Base-by-base conservation (phyloP, 2,329 filamentous ascomycete genomes). In the Aspergillus udagawae region DNA sequence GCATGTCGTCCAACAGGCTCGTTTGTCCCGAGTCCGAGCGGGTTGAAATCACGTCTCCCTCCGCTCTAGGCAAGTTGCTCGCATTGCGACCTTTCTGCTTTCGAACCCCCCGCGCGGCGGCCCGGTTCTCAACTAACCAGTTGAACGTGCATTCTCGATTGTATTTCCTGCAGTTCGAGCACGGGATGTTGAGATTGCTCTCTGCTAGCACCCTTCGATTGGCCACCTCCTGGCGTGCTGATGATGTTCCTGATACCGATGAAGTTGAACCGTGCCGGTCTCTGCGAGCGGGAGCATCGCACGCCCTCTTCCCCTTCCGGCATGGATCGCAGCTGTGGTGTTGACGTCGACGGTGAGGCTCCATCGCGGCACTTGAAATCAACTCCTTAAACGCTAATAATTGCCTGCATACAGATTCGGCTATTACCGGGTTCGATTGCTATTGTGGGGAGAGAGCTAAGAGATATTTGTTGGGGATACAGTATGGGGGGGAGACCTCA, bases 261-360 rank as follows among this genome's bases (percentile, higher is more conserved):
- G 1, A 21, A 2, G 17, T 17, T 25, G 1, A 17, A 2, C 4
- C 10, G 21, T 27, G 32, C 4, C 27, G 8, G 44, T 3, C n/a
- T 20, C 55, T 12, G 54, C 61, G 17, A 51, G 65, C 63, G 41
- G 63, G 57, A 4, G 75, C 76, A 60, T 80, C 76, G 63, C 77
- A 80, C 5, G 73, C 76, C 54, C 76, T 66, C 61, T 79, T 79
- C 23, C 77, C 77, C 59, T 75, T 76, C 23, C 77, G 71, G 61
- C 77, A 80, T 55, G 77, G 77, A 56, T 80, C 77, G 60, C 77
- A 80, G 58, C 76, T 79, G 51, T 77, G 71, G 56, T 77, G 72
- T 14, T 67, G 44, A 1, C 44, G 44, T 23, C 44, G 44, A 6
- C 44, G 44, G 4, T 47, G 44, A 23, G 44, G 5, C 20, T 47